Evolutionary conservation across 2,329 filamentous ascomycete genomes (phyloP), one percentile per base, ranked within the genome.

Genomic region (Penicillium sp.): DNA sequence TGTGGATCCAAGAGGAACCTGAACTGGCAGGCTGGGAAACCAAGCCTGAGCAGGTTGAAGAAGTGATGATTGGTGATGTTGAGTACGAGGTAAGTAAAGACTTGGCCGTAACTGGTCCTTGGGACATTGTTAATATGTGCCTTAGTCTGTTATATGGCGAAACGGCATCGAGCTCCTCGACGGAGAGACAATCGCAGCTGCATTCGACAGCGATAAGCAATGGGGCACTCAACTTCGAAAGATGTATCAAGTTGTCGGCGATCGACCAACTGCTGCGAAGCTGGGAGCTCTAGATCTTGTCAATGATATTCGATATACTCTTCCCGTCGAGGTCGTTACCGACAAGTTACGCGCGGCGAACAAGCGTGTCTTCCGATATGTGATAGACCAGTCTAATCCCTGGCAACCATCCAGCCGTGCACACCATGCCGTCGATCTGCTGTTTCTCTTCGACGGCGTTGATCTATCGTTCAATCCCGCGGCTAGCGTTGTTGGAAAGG

Each of bases 361-460:
- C 10, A 71, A 67, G 30, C 44, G 53, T 9, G 71, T 69, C 1
- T 80, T 73, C 55, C 69, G 68, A 31, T 80, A 77, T 36, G 58
- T 78, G 0, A 58, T 80, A 1, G 78, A 81, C 37, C 74, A 81
- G 50, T 45, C 67, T 0, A 81, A 81, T 35, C 78, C 78, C 5
- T 80, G 75, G 75, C 78, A 80, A 47, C 50, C 71, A 0, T 80
- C 77, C 0, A 76, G 72, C 9, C 69, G 78, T 0, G 68, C 78
- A 2, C 78, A 81, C 37, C 78, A 81, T 55, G 78, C 75, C 0
- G 74, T 81, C 2, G 78, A 81, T 58, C 62, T 81, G 4, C 54
- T 80, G 2, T 72, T 78, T 9, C 60, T 80, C 0, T 81, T 80
- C 26, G 75, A 70, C 0, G 73, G 73, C 0, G 60, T 77, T 4